These are phyloP conservation scores for Umbelopsis isabellina DNA, from an alignment of 192 early-diverging fungal species.

Conservation along the genomic window DNA sequence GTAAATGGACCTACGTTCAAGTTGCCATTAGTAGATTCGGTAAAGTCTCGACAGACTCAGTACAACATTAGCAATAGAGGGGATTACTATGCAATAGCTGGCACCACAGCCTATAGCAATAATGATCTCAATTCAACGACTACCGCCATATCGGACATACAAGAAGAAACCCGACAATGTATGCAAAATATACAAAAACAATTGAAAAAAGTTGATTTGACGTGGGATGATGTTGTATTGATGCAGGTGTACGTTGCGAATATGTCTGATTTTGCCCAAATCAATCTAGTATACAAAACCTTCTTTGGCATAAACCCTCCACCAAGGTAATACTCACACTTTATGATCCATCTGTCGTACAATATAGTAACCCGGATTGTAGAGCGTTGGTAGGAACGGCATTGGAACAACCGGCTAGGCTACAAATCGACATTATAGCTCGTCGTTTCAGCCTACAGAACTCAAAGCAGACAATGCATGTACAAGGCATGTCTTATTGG, in stretches of 20 bases:
- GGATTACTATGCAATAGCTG: conserved; percentile 40
- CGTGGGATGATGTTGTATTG: conserved; percentile 61
- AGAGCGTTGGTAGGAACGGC: conserved; percentile 67
- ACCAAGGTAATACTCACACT: conserved; percentile 53
- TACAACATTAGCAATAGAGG: neutral
- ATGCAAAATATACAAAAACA: conserved; percentile 46
- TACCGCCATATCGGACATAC: conserved; percentile 31
- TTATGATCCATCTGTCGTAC: neutral
- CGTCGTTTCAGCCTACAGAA: conserved; percentile 28
- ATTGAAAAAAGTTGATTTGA: conserved; percentile 42
- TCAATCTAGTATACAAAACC: conserved; percentile 68
- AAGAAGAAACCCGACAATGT: conserved; percentile 52
- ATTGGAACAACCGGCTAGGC: conserved; percentile 36
- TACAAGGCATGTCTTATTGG: conserved; percentile 88
- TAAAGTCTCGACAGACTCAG: neutral
- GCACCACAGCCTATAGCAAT: conserved; percentile 47
- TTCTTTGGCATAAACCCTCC: conserved; percentile 79
- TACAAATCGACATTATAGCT: conserved; percentile 72
- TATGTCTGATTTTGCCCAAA: conserved; percentile 63
- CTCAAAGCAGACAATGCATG: conserved; percentile 67
- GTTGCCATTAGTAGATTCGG: neutral
- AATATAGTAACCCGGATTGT: neutral
- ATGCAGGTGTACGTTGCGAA: conserved; percentile 71
- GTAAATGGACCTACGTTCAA: neutral
- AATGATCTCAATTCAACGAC: neutral